These are phyloP conservation scores for Aspergillus brasiliensis DNA, from an alignment of 2,329 filamentous ascomycete species.

Conservation along the genomic window DNA sequence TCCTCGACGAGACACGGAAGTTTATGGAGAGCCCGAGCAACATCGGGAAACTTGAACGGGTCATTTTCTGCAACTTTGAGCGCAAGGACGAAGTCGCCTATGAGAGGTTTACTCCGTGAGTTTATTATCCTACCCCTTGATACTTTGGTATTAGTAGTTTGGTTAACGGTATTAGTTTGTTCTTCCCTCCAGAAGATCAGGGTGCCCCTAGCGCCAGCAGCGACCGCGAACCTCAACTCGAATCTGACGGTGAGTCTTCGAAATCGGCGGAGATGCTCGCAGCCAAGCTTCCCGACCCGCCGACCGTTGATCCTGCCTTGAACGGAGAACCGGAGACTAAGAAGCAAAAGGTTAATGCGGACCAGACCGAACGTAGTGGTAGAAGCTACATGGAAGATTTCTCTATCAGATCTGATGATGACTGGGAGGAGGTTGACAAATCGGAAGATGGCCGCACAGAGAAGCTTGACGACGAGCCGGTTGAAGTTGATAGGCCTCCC, in stretches of 20 bases:
- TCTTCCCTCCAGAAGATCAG: conserved; percentile 52
- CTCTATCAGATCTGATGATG: conserved; percentile 27
- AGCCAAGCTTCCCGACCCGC: conserved; percentile 51
- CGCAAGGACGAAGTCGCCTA: conserved; percentile 77
- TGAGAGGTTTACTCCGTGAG: conserved; percentile 71
- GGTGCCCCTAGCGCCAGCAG: conserved; percentile 25
- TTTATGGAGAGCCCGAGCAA: conserved; percentile 52
- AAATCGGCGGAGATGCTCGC: conserved; percentile 36
- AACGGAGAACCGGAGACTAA: conserved; percentile 50
- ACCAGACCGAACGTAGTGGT: conserved; percentile 5
- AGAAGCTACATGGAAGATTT: conserved; percentile 7
- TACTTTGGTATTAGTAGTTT: background rate
- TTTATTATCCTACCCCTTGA: conserved; percentile 24
- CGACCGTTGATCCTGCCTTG: conserved; percentile 49
- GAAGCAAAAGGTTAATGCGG: conserved; percentile 46
- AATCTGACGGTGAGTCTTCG: conserved; percentile 30
- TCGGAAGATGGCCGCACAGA: conserved; percentile 27
- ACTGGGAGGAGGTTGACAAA: conserved; percentile 44
- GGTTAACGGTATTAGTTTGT: conserved; percentile 38
- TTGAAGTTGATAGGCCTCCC: conserved; percentile 33
- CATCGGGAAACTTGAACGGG: conserved; percentile 60
- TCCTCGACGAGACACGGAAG: conserved; percentile 61
- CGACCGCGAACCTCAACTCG: conserved; percentile 11
- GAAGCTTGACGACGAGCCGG: conserved; percentile 36
- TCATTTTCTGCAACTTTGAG: conserved; percentile 85